These are phyloP conservation scores for Ephemerocybe angulata DNA, from an alignment of 768 basidiomycete genomes.

Conservation along the genomic window DNA sequence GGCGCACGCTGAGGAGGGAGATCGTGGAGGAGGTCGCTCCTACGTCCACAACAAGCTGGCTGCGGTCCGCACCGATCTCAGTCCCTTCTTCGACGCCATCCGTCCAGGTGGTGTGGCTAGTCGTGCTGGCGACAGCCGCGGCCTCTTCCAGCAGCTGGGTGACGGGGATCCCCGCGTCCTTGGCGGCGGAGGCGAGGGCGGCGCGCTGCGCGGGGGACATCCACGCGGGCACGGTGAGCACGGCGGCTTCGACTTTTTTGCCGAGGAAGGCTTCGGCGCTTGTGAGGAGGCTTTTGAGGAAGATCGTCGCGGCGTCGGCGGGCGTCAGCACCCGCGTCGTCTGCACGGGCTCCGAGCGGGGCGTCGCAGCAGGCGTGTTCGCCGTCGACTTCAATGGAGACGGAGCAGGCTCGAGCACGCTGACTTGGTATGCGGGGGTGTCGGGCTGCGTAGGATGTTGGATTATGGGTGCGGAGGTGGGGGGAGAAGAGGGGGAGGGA, in stretches of 20 bases:
- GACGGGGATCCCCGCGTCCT: constrained; percentile 77
- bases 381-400: constrained; percentile 52
- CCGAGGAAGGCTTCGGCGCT: constrained; percentile 93
- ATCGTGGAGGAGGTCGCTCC: constrained; percentile 71
- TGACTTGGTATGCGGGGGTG: constrained; percentile 80
- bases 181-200: constrained; percentile 71
- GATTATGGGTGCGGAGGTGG: constrained; percentile 67
- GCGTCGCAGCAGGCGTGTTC: constrained; percentile 70
- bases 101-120: constrained; percentile 44
- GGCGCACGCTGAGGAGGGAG: constrained; percentile 67
- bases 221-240: constrained; percentile 76
- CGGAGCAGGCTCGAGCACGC: constrained; percentile 76
- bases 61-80: constrained; percentile 70
- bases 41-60: constrained; percentile 76
- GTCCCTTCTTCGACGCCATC: constrained; percentile 31
- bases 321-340: constrained; percentile 73
- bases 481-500: constrained; percentile 41
- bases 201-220: constrained; percentile 66
- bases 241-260: constrained; percentile 70
- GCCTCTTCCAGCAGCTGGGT: constrained; percentile 87
- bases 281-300: constrained; percentile 77
- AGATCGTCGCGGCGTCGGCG: constrained; percentile 79
- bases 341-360: constrained; percentile 67
- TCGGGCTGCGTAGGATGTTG: constrained; percentile 70
- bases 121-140: constrained; percentile 66